Base-by-base conservation (phyloP, 345 rosid genomes). In the Gossypium herbaceum region DNA sequence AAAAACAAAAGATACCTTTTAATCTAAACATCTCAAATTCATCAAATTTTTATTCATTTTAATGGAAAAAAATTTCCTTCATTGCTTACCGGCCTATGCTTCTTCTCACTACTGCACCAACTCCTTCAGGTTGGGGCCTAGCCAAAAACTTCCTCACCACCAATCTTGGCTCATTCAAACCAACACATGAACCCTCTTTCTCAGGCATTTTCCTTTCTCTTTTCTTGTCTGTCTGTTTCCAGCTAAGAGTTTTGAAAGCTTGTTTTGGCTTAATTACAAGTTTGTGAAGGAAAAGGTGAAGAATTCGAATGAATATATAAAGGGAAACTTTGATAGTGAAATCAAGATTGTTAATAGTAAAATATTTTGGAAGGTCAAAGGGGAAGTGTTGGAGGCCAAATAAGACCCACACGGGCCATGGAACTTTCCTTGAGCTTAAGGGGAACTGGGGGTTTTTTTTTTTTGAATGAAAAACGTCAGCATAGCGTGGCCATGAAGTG, bases 31-130 rank as follows among this genome's bases (percentile, higher is more conserved):
- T 9, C 54, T 56, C 15, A 29, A 77, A 71, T 66, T 39, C n/a
- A 25, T 54, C 20, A 25, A 24, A 72, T 43, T 3, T 9, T 48
- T 34, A 78, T 13, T 25, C 62, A 11, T 64, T 24, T 60, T 24
- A 43, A 57, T 54, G 20, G 9, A 55, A 76, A 29, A n/a, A 60
- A 72, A 22, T 27, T 44, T 45, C 22, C 22, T 1, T 9, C 7
- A 7, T 39, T 16, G 7, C 64, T 77, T 72, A 91, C 98, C 97
- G 82, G 79, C 98, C 98, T 45, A 94, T 90, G 87, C 97, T 94
- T 84, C 98, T 94, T 80, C 96, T 87, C 34, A 92, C 98, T 65
- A 83, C 74, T 72, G 97, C 94, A n/a, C 98, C 98, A 2, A 86
- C 71, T 1, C 98, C 98, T 86, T 92, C 98, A 48, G 79, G 89